These are phyloP conservation scores for Suillus subluteus DNA, from an alignment of 768 basidiomycete genomes.

Conservation along the genomic window DNA sequence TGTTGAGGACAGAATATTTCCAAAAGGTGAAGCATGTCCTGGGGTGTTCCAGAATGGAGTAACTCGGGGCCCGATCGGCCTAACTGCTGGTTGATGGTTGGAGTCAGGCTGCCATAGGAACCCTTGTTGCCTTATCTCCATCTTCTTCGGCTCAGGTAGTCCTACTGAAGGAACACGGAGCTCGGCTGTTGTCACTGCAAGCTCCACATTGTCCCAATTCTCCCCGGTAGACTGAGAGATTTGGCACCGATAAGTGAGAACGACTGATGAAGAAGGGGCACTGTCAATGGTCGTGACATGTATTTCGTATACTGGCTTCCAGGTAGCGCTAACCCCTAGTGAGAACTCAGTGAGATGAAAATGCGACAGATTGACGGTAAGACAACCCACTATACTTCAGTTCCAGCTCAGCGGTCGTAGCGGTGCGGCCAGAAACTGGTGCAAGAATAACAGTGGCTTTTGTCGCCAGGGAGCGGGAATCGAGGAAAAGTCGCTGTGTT, in stretches of 20 bases:
- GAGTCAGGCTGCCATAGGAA: not conserved
- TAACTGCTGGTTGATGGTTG: too few species aligned
- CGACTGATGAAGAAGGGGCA: constrained; percentile 19
- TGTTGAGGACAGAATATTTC: not conserved
- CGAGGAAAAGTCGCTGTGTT: constrained; percentile 11
- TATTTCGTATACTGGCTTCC: constrained; percentile 26
- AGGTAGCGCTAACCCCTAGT: constrained; percentile 23
- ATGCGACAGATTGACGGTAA: too few species aligned
- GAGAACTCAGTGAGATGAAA: not conserved
- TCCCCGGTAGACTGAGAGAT: constrained; percentile 36
- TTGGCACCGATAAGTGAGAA: constrained; percentile 32
- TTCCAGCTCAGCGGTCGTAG: constrained; percentile 20
- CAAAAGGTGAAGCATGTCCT: not conserved
- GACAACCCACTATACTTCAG: constrained; percentile 22
- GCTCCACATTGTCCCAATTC: constrained; percentile 30
- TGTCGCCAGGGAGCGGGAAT: not conserved
- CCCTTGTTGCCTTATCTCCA: constrained; percentile 16
- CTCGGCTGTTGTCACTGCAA: constrained; percentile 30
- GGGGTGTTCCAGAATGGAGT: not conserved
- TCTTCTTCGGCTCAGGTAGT: constrained; percentile 27
- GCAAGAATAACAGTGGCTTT: constrained; percentile 17
- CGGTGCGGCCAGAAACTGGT: constrained; percentile 5
- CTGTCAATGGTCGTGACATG: constrained; percentile 16
- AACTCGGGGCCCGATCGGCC: not conserved
- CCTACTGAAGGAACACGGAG: constrained; percentile 21